phyloP scores from a whole-genome alignment of 768 basidiomycete species.

The Erythrobasidium yunnanense region DNA sequence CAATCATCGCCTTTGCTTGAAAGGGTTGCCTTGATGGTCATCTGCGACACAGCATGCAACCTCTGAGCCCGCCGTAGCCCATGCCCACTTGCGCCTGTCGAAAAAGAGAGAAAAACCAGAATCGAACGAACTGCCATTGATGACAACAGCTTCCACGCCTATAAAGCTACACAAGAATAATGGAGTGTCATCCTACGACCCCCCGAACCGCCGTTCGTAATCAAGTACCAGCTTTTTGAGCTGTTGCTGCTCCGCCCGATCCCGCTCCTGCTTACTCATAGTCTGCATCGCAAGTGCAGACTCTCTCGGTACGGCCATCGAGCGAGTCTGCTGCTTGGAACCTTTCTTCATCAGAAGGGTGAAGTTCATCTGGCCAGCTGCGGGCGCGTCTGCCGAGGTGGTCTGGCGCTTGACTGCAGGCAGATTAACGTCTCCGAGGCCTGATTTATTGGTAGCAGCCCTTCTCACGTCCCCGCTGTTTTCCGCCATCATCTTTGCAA shows the following conservation, averaged over 20 bases:
- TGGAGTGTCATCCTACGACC: too few species aligned
- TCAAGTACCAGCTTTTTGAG: slow-evolving; percentile 87
- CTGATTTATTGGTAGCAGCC: neutral
- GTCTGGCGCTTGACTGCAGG: slow-evolving; percentile 21
- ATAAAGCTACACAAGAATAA: too few species aligned
- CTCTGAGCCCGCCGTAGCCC: too few species aligned
- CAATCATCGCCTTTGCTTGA: too few species aligned
- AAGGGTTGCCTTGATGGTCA: too few species aligned
- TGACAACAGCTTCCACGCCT: too few species aligned
- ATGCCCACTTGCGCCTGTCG: too few species aligned
- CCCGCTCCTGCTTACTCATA: slow-evolving; percentile 77
- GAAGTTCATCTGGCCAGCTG: slow-evolving; percentile 63
- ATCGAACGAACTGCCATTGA: too few species aligned
- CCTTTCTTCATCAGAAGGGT: slow-evolving; percentile 85
- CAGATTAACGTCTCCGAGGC: slow-evolving; percentile 47
- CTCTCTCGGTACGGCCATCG: slow-evolving; percentile 74
- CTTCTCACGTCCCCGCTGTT: slow-evolving; percentile 46
- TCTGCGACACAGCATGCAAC: too few species aligned
- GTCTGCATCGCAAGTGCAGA: slow-evolving; percentile 85
- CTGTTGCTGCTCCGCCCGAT: slow-evolving; percentile 92
- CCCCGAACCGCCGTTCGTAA: slow-evolving; percentile 43
- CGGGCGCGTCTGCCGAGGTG: neutral
- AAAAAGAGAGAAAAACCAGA: too few species aligned
- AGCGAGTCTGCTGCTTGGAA: slow-evolving; percentile 79
- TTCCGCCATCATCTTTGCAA: slow-evolving; percentile 88